These are phyloP conservation scores for Arachnopeziza araneosa DNA, from an alignment of 2,329 filamentous ascomycete species.

Conservation along the genomic window DNA sequence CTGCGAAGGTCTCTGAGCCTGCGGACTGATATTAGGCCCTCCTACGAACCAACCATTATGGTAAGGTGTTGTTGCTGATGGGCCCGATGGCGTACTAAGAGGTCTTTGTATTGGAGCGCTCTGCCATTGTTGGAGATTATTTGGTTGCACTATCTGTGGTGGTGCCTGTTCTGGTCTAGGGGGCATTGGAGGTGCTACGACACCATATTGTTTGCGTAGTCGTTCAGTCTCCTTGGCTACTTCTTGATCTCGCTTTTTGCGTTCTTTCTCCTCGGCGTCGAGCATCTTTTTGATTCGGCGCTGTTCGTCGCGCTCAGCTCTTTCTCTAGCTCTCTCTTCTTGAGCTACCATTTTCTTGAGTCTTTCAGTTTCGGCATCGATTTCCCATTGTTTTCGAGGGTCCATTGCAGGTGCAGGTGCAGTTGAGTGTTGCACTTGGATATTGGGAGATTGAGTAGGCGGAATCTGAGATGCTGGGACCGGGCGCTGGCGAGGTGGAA, in stretches of 20 bases:
- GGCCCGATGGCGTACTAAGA: constrained; percentile 15
- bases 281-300: constrained; percentile 60
- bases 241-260: constrained; percentile 48
- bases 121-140: constrained; percentile 17
- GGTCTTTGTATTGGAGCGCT: constrained; percentile 26
- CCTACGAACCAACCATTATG: background rate
- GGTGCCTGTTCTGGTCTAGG: constrained; percentile 10
- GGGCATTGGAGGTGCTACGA: constrained; percentile 11
- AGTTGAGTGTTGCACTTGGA: constrained; percentile 15
- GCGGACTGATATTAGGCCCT: background rate
- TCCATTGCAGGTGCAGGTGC: constrained; percentile 23
- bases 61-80: constrained; percentile 6
- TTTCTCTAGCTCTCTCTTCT: constrained; percentile 42
- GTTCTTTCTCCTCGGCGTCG: constrained; percentile 59
- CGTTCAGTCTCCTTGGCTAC: constrained; percentile 80
- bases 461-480: constrained; percentile 21
- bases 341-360: constrained; percentile 49
- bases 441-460: constrained; percentile 8
- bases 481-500: constrained; percentile 5
- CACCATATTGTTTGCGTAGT: constrained; percentile 62
- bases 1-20: constrained; percentile 4
- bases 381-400: constrained; percentile 35
- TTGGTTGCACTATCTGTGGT: background rate
- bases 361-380: constrained; percentile 74
- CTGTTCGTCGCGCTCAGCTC: constrained; percentile 51